A percentile compares a stretch with the other conserved stretches of the same genome.
phyloP scores from a whole-genome alignment of 1,139 yeast genomes.

The Arxiozyma heterogenica region DNA sequence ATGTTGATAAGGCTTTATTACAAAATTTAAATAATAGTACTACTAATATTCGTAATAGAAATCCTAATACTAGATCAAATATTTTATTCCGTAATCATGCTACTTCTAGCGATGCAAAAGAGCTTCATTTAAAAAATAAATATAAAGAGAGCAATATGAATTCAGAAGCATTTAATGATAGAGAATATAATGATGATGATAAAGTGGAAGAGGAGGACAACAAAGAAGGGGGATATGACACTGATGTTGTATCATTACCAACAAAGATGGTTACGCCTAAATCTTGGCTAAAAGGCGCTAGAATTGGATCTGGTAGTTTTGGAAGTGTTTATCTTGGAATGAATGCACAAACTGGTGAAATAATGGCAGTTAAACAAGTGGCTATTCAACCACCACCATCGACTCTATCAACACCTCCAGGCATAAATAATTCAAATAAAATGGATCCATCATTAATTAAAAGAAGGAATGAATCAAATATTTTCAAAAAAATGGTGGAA shows the following conservation, averaged over 20 bases:
- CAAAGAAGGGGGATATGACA: conserved; percentile 35
- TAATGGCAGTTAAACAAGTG: conserved; percentile 96
- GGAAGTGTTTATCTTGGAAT: conserved; percentile 90
- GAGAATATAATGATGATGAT: conserved; percentile 27
- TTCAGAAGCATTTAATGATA: background rate
- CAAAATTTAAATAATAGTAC: conserved; percentile 13
- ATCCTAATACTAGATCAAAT: background rate
- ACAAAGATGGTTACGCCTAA: conserved; percentile 39
- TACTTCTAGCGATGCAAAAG: background rate
- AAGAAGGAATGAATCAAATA: conserved; percentile 29
- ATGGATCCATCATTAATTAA: conserved; percentile 7
- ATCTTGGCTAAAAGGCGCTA: conserved; percentile 87
- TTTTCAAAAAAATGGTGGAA: conserved; percentile 60
- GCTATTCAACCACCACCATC: conserved; percentile 41
- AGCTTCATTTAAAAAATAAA: background rate
- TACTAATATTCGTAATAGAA: background rate
- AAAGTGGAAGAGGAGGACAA: conserved; percentile 40
- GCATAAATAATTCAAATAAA: conserved; percentile 3
- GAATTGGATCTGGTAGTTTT: conserved; percentile 91
- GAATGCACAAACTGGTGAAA: conserved; percentile 85
- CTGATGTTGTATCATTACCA: conserved; percentile 27
- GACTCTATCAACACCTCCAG: background rate
- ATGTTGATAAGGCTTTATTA: conserved; percentile 49
- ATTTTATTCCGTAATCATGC: background rate
- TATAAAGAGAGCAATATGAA: background rate